Conservation (phyloP, 768 basidiomycete genomes). For the Boletus barrowsii region DNA sequence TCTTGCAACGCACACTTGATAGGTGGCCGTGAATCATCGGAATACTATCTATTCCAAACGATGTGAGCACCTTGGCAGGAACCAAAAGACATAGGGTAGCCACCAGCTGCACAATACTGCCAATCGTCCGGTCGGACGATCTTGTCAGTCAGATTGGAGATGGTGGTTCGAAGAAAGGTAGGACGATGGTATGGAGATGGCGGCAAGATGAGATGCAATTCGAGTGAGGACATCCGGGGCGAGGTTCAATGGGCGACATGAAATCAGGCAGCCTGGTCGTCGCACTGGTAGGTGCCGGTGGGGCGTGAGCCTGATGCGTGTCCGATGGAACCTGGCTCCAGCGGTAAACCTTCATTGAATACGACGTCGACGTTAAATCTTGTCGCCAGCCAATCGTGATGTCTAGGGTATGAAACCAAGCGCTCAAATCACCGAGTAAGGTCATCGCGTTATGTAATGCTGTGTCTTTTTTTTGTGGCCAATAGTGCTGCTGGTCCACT, state of each 20-base stretch:
- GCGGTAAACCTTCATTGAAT: too few relatives aligned
- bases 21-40: conserved; percentile 11
- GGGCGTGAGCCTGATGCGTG: too few relatives aligned
- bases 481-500: too few relatives aligned
- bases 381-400: too few relatives aligned
- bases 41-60: background rate
- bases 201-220: background rate
- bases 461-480: too few relatives aligned
- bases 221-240: background rate
- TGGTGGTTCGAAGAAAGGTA: background rate
- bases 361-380: too few relatives aligned
- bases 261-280: too few relatives aligned
- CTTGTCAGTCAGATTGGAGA: background rate
- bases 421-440: too few relatives aligned
- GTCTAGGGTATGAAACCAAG: too few relatives aligned
- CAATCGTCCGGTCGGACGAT: background rate
- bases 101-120: background rate
- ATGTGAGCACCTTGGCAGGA: background rate
- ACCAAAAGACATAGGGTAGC: background rate
- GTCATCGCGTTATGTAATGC: too few relatives aligned
- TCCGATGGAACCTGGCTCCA: too few relatives aligned
- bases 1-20: background rate
- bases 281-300: too few relatives aligned
- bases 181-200: background rate
- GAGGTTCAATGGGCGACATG: background rate